Base-by-base conservation (phyloP, 257 asterid species). In the Phtheirospermum japonicum region DNA sequence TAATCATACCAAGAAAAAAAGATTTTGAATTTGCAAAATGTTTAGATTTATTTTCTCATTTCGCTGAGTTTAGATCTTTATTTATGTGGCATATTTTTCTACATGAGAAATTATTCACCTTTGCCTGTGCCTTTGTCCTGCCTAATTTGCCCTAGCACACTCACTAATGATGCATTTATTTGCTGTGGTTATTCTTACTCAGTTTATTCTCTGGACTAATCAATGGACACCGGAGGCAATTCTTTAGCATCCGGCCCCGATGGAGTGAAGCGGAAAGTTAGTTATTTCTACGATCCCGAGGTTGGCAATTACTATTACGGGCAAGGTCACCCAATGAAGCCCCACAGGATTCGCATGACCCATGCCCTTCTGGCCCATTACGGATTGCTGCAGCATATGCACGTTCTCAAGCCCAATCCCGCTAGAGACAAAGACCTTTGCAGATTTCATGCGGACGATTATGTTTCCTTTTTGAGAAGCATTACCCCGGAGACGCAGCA, bases 271-370 rank as follows among this genome's bases (percentile, higher is more conserved):
- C 57, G 87, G 54, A 82, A 82, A 78, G 84, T 82, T 10, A 82
- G 87, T 57, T 82, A 82, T 48, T 82, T 82, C 65, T 82, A 82
- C 23, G 87, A 82, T 45, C 87, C 87, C 0, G 87, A 82, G 79
- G 87, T 82, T 20, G 87, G 87, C 3, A 82, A 78, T 63, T 82
- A 82, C 72, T 82, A 82, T 34, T 82, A 82, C 5, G 87, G 87
- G 52, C 87, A 82, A 71, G 87, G 87, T 23, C 87, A 82, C 77
- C 82, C 87, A 6, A 82, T 82, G 87, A 82, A 82, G 73, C 87
- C 87, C 0, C 87, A 82, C 74, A 76, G 87, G 57, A 82, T 82
- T 69, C 84, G 87, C 31, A 82, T 82, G 87, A 82, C 87, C 0
- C 87, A 82, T 37, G 84, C 79, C 18, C 87, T 82, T 61, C 84